phyloP scores from a whole-genome alignment of 169 alveolate species.

The Cystoisospora suis region DNA sequence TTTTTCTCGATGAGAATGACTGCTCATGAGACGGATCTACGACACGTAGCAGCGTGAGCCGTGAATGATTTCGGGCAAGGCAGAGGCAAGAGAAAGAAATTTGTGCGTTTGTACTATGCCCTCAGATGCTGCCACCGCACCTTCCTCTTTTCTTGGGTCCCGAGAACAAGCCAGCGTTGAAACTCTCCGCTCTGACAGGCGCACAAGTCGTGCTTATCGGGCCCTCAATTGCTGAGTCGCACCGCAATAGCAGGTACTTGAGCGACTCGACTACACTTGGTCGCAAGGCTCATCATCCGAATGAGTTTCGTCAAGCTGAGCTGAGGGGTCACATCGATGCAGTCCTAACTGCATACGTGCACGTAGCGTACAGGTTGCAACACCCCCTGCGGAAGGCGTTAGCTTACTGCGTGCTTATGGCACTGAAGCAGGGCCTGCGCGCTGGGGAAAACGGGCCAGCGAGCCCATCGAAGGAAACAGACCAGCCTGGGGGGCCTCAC shows the following conservation, averaged over 20 bases:
- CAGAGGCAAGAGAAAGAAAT: no score
- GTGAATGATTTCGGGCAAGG: no score
- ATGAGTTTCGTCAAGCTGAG: slow-evolving; percentile 7
- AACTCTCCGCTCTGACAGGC: neutral
- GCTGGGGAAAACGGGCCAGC: neutral
- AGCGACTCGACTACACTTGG: no score
- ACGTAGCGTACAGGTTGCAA: neutral
- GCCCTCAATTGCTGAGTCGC: slow-evolving; percentile 20
- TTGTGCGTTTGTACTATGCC: no score
- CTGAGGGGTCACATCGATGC: slow-evolving; percentile 23
- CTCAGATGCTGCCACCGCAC: slow-evolving; percentile 25
- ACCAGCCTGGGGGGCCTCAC: no score
- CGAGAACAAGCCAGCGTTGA: slow-evolving; percentile 23
- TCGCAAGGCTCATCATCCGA: no score
- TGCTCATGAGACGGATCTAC: no score
- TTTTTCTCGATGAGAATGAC: no score
- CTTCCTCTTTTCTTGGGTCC: slow-evolving; percentile 15
- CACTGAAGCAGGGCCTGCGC: neutral
- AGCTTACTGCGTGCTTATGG: slow-evolving; percentile 17
- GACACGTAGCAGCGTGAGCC: no score
- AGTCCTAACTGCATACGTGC: slow-evolving; percentile 13
- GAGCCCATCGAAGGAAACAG: no score
- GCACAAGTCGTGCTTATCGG: neutral
- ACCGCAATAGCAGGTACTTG: neutral
- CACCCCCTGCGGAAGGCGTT: slow-evolving; percentile 26